Evolutionary conservation across 495 filamentous ascomycete species (phyloP).

Genomic region (Trichocladium uniseriatum): DNA sequence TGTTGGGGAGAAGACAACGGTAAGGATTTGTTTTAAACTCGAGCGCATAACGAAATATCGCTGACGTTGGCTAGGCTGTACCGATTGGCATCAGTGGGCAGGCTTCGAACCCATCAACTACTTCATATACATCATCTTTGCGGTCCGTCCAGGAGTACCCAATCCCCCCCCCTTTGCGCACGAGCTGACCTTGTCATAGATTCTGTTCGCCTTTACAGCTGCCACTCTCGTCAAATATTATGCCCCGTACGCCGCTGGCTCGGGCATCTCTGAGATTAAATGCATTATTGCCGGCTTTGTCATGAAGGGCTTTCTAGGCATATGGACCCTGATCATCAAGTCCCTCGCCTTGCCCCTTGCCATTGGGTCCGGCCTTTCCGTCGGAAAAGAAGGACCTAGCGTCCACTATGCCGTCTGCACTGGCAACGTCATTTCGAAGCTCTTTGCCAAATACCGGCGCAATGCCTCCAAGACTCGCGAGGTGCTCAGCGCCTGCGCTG

Average conservation of each 20-base stretch:
- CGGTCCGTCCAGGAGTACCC: slow-evolving; percentile 43
- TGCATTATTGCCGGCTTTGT: slow-evolving; percentile 99
- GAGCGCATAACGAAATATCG: not conserved
- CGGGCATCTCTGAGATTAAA: slow-evolving; percentile 98
- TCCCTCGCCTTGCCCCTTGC: slow-evolving; percentile 83
- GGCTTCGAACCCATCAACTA: slow-evolving; percentile 72
- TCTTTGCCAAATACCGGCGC: slow-evolving; percentile 86
- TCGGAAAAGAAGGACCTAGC: slow-evolving; percentile 95
- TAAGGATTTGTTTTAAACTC: slow-evolving; percentile 23
- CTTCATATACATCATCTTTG: slow-evolving; percentile 78
- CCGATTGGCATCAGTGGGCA: slow-evolving; percentile 87
- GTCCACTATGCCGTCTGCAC: slow-evolving; percentile 98
- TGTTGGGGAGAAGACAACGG: slow-evolving; percentile 94
- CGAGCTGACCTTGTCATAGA: slow-evolving; percentile 35
- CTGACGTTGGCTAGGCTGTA: slow-evolving; percentile 54
- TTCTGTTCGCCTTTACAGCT: slow-evolving; percentile 70
- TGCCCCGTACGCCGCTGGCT: slow-evolving; percentile 93
- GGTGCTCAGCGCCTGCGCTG: slow-evolving; percentile 88
- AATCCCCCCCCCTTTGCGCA: not conserved
- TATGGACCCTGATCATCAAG: slow-evolving; percentile 90
- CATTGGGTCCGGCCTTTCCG: slow-evolving; percentile 89
- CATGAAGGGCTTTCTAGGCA: slow-evolving; percentile 96
- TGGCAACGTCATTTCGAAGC: slow-evolving; percentile 88
- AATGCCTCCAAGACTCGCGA: slow-evolving; percentile 94
- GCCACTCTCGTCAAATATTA: slow-evolving; percentile 85